Evolutionary conservation across 164 flowering plant genomes (phyloP), one percentile per base, ranked within the genome.

Genomic region (Vitis labrusca): DNA sequence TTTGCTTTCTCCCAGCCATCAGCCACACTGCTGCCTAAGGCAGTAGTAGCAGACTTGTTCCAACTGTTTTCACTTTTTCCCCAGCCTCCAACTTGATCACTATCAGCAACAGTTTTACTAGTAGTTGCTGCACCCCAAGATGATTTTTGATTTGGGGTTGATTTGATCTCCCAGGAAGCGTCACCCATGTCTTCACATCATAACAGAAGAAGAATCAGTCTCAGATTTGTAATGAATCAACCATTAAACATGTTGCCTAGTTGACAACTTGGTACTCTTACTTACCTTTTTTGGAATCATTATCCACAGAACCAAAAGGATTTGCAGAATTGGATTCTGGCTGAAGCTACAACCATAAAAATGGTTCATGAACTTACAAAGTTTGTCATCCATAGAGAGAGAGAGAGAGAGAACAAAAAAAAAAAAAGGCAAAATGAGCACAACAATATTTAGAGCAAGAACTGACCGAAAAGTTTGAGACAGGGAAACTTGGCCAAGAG

Each of bases 391-490:
- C 16, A 14, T 7, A 29, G 23, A 67, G 0, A 50, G 13, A 55
- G 64, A 50, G 53, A 55, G 11, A 49, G 48, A 48, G n/a, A n/a
- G n/a, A n/a, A n/a, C n/a, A n/a, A n/a, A 10, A 9, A 58, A 1
- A 50, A 55, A 57, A 50, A 55, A 57, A 16, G 50, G 17, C 1
- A 50, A 48, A 23, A 49, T 8, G 48, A 2, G 5, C 23, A 5
- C n/a, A 17, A 30, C 13, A 10, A 27, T 49, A 64, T 49, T 27
- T 11, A 16, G 27, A 63, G 16, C 15, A 63, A 74, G 44, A 54
- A 81, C 91, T 1, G 52, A 89, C 93, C 85, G 71, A 67, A 76
- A 62, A 16, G n/a, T 81, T 78, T 48, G 85, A 56, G 16, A 78
- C 64, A 62, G 88, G 55, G 59, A 75, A 78, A 71, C 74, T 69